Evolutionary conservation across 2,329 filamentous ascomycete species (phyloP), one percentile per base, ranked within the genome.

Genomic region (Camillea tinctor): DNA sequence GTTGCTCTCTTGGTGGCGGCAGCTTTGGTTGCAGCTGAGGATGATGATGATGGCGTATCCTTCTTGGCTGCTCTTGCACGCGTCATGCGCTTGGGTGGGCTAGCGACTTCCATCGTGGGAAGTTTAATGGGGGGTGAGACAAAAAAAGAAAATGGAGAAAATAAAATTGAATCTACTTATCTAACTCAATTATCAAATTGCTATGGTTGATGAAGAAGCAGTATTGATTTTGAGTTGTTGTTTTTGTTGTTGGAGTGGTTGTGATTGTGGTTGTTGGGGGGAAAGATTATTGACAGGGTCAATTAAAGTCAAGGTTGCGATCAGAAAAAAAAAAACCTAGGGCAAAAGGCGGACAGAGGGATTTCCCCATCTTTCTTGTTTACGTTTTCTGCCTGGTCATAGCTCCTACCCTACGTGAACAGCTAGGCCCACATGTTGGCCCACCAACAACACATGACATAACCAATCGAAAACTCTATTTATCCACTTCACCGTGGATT

Each of bases 51-150:
- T n/a, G n/a, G n/a, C n/a, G 77, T 77, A 52, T 69, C 71, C 64
- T 76, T 77, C 44, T 77, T 76, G 53, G 78, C 78, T 60, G 77
- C 79, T 66, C 78, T 70, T 51, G 80, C 77, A 65, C 84, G 81
- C 63, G 84, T 87, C 69, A 86, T 80, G 64, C 84, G 81, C 74
- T 85, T 85, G 40, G 84, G 84, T 55, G 84, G 84, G 60, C 82
- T 86, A 64, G 77, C 72, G 56, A 75, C 74, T 65, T 84, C 81
- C 83, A 87, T 85, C 64, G 55, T 77, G 66, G 59, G 50, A 36
- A 19, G 40, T 50, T n/a, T n/a, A n/a, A n/a, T n/a, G n/a, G 61
- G 58, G 52, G 50, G 21, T 55, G 55, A 61, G 61, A 26, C 60
- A 59, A 50, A 40, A 58, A 55, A 54, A 51, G 13, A 54, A 20